Base-by-base conservation (phyloP, 441 rosid genomes). In the Gossypium trilobum region DNA sequence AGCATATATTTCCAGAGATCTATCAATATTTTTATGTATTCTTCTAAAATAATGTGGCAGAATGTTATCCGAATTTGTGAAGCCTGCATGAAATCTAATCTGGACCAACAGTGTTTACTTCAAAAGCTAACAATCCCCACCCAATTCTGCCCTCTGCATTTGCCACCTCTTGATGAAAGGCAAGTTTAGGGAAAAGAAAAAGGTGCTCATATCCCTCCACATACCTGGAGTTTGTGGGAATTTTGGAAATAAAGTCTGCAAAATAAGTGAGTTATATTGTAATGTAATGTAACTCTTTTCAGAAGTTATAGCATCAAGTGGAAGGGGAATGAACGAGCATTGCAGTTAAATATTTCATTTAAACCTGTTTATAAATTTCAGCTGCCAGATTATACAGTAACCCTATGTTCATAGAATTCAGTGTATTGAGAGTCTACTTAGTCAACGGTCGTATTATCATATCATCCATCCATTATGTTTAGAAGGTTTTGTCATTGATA, bases 41-140 rank as follows among this genome's bases (percentile, higher is more conserved):
- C 63, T 58, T 58, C 17, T 58, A 58, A 58, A 25, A 13, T 58
- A 58, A 25, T 58, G 63, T 14, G 65, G 65, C 22, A 60, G 66
- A 60, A 60, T 0, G 42, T 29, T 42, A 14, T 60, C 22, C 33
- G 44, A 60, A n/a, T 5, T 29, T 29, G 19, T n/a, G 46, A 16
- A 60, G 23, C 46, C 29, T 60, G 48, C 66, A 31, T 61, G 23
- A 59, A 27, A 13, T 17, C 64, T 59, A 59, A 27, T 13, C 64
- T 59, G 63, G 16, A 13, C 19, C 1, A 58, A 33, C 63, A 58
- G 39, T 14, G 13, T 16, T 31, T 14, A 31, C 39, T 58, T 27
- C 63, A 58, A 58, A 60, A 31, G 46, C 23, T 29, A 60, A 60
- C 66, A 60, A 60, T 14, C 46, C 46, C 44, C 33, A 23, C 14